These are phyloP conservation scores for Juncus inflexus DNA, from an alignment of 176 grass and related monocot species.

Conservation along the genomic window DNA sequence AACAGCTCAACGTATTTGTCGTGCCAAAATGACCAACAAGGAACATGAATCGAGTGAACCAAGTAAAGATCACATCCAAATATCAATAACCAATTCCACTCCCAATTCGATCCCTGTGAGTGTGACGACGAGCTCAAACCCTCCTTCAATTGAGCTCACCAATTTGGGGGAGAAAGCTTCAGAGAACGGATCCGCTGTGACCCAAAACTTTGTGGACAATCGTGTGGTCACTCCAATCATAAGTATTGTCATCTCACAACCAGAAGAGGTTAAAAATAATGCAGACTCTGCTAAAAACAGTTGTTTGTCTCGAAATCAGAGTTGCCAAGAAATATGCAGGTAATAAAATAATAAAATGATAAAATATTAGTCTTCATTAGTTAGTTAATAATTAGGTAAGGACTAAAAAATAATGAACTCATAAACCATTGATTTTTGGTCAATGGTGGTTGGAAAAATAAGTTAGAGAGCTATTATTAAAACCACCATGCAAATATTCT, in stretches of 20 bases:
- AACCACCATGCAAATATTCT: neutral
- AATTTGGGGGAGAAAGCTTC: constrained; percentile 32
- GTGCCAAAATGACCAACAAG: constrained; percentile 24
- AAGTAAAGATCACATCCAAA: neutral
- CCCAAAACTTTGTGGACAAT: neutral
- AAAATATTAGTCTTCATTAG: constrained; percentile 1
- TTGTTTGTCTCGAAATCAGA: constrained; percentile 46
- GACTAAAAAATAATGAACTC: constrained; percentile 1
- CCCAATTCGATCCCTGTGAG: constrained; percentile 6
- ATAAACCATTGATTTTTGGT: constrained; percentile 11
- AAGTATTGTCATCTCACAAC: constrained; percentile 65
- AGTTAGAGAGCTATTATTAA: neutral
- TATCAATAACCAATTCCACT: constrained; percentile 4
- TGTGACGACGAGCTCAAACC: constrained; percentile 10
- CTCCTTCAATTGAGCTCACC: constrained; percentile 2
- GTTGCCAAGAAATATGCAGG: constrained; percentile 87
- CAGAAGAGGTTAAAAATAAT: constrained; percentile 41
- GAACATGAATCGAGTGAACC: constrained; percentile 17
- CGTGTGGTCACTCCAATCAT: constrained; percentile 30
- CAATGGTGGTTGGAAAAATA: constrained; percentile 12
- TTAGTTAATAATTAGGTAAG: constrained; percentile 4
- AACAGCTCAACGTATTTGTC: neutral
- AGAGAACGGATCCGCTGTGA: constrained; percentile 3
- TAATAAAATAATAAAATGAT: constrained; percentile 12
- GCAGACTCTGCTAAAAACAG: constrained; percentile 30